Evolutionary conservation across 2,329 filamentous ascomycete species (phyloP).

Genomic region (Penicillium sp.): DNA sequence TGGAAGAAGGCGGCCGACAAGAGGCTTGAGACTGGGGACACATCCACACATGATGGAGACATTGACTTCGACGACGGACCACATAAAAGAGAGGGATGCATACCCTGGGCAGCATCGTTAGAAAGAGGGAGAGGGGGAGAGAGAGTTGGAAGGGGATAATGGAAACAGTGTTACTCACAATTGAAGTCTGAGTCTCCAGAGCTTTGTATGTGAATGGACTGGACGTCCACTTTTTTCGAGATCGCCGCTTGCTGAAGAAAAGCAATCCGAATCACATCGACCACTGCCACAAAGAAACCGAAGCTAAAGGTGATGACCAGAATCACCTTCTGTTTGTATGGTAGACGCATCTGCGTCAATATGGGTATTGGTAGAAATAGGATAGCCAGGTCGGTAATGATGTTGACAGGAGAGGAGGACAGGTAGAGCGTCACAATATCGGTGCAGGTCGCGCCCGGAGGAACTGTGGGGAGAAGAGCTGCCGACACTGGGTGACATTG

Average conservation of each 20-base stretch:
- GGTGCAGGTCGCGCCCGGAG: conserved; percentile 56
- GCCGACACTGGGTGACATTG: conserved; percentile 79
- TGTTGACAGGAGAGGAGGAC: conserved; percentile 83
- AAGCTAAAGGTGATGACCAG: conserved; percentile 83
- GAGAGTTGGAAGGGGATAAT: not conserved
- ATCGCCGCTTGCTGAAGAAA: conserved; percentile 76
- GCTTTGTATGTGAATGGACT: conserved; percentile 40
- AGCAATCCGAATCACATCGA: conserved; percentile 87
- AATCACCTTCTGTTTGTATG: conserved; percentile 83
- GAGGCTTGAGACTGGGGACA: conserved; percentile 87
- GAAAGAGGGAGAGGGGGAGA: not conserved
- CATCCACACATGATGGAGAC: conserved; percentile 88
- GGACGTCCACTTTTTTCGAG: conserved; percentile 36
- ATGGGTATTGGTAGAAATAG: conserved; percentile 87
- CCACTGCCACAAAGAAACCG: conserved; percentile 83
- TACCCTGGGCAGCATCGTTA: conserved; percentile 67
- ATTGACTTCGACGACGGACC: conserved; percentile 91
- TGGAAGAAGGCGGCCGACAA: conserved; percentile 69
- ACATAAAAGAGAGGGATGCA: conserved; percentile 85
- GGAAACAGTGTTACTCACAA: conserved; percentile 40
- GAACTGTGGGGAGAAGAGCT: conserved; percentile 62
- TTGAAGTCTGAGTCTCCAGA: conserved; percentile 56
- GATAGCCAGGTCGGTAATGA: conserved; percentile 87
- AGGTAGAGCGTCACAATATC: conserved; percentile 68
- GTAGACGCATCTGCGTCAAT: conserved; percentile 81